These are phyloP conservation scores for Cercospora nicotianae DNA, from an alignment of 2,329 filamentous ascomycete genomes.

Conservation along the genomic window DNA sequence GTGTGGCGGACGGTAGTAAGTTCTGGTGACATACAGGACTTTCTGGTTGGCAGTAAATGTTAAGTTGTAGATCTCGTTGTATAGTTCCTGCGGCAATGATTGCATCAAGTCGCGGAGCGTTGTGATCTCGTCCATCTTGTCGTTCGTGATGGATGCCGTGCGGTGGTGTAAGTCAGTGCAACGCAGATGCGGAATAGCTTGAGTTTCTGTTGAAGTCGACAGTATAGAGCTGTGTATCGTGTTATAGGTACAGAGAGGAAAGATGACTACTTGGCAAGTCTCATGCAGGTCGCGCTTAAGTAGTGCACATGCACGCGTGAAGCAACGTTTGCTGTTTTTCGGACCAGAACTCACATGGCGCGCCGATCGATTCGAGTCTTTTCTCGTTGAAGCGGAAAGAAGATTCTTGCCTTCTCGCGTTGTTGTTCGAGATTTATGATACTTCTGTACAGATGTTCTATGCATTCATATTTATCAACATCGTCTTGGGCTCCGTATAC, in stretches of 20 bases:
- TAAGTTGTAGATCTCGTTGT: not conserved
- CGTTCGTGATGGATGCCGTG: not conserved
- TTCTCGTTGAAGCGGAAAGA: too few species aligned
- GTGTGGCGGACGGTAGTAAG: not conserved
- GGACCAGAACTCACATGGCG: not conserved
- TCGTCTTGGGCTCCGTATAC: conserved; percentile 52
- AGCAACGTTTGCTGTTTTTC: not conserved
- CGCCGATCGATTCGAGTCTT: too few species aligned
- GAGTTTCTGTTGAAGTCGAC: not conserved
- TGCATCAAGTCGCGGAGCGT: not conserved
- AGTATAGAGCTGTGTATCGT: not conserved
- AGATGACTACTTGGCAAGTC: not conserved
- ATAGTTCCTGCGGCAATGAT: not conserved
- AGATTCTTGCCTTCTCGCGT: too few species aligned
- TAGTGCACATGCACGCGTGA: not conserved
- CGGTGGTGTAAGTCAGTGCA: not conserved
- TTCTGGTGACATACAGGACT: not conserved
- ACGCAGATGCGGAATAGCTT: not conserved
- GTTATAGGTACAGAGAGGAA: not conserved
- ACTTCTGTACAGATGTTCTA: not conserved
- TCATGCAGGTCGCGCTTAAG: not conserved
- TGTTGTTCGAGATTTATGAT: too few species aligned
- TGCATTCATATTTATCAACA: conserved; percentile 16
- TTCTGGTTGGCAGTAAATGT: not conserved
- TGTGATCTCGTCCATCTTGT: not conserved